A percentile compares a stretch with the other conserved stretches of the same genome.
phyloP scores from a whole-genome alignment of 2,329 filamentous ascomycete species.

The Epichloe uncinata region DNA sequence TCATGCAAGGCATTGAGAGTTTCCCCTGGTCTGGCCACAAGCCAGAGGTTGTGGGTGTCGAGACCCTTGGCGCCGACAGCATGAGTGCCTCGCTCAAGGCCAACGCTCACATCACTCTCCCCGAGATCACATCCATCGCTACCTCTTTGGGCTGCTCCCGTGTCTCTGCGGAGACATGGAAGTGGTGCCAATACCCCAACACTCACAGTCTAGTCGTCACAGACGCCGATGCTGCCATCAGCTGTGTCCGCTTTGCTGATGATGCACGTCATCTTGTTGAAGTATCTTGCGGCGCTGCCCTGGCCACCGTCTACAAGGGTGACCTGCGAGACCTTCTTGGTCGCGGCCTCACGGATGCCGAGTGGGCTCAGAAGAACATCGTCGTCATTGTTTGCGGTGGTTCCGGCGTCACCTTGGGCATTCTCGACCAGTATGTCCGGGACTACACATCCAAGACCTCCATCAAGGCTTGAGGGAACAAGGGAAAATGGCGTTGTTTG shows the following conservation, averaged over 20 bases:
- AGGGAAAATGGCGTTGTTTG: slow-evolving; percentile 1
- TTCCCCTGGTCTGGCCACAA: slow-evolving; percentile 19
- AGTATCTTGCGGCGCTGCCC: slow-evolving; percentile 68
- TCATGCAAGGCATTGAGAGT: slow-evolving; percentile 54
- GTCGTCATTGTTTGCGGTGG: slow-evolving; percentile 81
- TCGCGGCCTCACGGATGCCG: slow-evolving; percentile 33
- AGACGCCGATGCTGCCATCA: slow-evolving; percentile 61
- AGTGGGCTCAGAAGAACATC: slow-evolving; percentile 55
- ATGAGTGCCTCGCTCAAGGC: slow-evolving; percentile 48
- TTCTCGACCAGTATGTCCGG: slow-evolving; percentile 44
- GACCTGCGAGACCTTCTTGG: slow-evolving; percentile 49
- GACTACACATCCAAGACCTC: slow-evolving; percentile 23
- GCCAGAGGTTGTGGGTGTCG: slow-evolving; percentile 53
- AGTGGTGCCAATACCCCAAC: slow-evolving; percentile 39
- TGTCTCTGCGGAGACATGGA: slow-evolving; percentile 56
- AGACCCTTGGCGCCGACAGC: slow-evolving; percentile 62
- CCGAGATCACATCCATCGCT: slow-evolving; percentile 62
- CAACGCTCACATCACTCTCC: slow-evolving; percentile 46
- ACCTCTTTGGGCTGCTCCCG: slow-evolving; percentile 59
- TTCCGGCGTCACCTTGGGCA: slow-evolving; percentile 48
- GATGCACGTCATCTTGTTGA: slow-evolving; percentile 76
- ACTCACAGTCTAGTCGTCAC: slow-evolving; percentile 23
- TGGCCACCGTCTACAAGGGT: slow-evolving; percentile 55
- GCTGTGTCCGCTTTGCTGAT: slow-evolving; percentile 63
- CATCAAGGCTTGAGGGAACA: slow-evolving; percentile 16